Evolutionary conservation across 345 rosid genomes (phyloP), one percentile per base, ranked within the genome.

Genomic region (Citrus maxima): DNA sequence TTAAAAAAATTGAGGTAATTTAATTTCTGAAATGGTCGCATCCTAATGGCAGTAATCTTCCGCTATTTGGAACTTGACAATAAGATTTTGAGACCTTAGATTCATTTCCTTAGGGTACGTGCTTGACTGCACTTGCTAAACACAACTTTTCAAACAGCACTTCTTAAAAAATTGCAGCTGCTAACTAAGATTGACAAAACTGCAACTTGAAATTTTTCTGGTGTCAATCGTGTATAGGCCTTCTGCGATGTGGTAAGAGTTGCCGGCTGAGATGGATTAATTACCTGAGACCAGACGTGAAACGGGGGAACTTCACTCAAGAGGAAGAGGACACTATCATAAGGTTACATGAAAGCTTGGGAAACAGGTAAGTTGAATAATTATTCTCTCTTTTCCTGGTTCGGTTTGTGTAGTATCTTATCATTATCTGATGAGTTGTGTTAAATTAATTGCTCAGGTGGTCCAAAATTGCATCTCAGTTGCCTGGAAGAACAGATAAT

Each of bases 191-290:
- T 0, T 46, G 51, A 12, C 4, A 10, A 12, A 42, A 42, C 49
- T 38, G 49, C 4, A 10, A 42, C 51, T 42, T 42, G 51, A 51
- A 51, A 3, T 30, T 51, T 51, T 54, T 54, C 58, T 54, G 58
- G 58, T 18, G 21, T 54, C 16, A 3, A 19, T 18, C 9, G 46
- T 21, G 4, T 67, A 56, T 80, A 95, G 99, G 98, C 32, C 79
- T 95, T 76, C 19, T 85, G 84, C 79, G 98, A 56, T 95, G 99
- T 74, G 99, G 99, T 34, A 95, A 95, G 77, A 95, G 99, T 68
- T 95, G 98, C 78, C 93, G 98, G 54, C 80, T 95, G 63, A 87
- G 98, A 80, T 93, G 99, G 99, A 91, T 91, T 40, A 95, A 95
- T 77, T 95, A 95, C 88, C 83, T 93, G 24, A 78, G 99, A 66